These are phyloP conservation scores for Ascochyta koolunga DNA, from an alignment of 2,329 filamentous ascomycete genomes.

Conservation along the genomic window DNA sequence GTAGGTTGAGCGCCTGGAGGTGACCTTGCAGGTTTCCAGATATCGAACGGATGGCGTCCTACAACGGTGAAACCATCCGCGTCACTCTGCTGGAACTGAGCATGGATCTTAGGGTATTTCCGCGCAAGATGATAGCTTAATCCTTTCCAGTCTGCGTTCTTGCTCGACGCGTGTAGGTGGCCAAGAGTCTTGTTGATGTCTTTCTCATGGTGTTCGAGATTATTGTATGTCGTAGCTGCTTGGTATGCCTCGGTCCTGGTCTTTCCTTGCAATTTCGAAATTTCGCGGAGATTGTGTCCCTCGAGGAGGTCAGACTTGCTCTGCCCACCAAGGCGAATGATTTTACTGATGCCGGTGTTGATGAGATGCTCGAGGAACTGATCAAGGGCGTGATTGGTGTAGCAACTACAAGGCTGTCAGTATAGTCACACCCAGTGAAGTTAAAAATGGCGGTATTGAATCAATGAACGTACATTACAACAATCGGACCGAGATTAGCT, in stretches of 20 bases:
- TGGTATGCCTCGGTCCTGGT: constrained; percentile 26
- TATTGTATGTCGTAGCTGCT: constrained; percentile 18
- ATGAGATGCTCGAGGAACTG: constrained; percentile 67
- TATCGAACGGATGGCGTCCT: constrained; percentile 34
- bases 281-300: constrained; percentile 56
- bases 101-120: constrained; percentile 23
- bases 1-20: background rate
- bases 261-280: constrained; percentile 24
- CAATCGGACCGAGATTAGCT: constrained; percentile 52
- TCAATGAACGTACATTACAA: constrained; percentile 41
- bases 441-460: too few relatives aligned
- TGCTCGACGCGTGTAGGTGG: constrained; percentile 14
- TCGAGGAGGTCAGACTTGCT: constrained; percentile 62
- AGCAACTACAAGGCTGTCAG: constrained; percentile 39
- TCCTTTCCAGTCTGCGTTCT: constrained; percentile 22
- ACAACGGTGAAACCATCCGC: constrained; percentile 22
- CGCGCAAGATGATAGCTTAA: constrained; percentile 19
- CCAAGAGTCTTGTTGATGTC: constrained; percentile 13
- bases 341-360: constrained; percentile 53
- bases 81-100: constrained; percentile 26
- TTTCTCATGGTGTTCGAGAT: constrained; percentile 16
- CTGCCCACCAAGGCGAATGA: constrained; percentile 67
- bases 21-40: constrained; percentile 17
- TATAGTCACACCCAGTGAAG: too few relatives aligned
- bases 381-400: constrained; percentile 62